Evolutionary conservation across 2,329 filamentous ascomycete species (phyloP).

Genomic region (Xylaria arbuscula): DNA sequence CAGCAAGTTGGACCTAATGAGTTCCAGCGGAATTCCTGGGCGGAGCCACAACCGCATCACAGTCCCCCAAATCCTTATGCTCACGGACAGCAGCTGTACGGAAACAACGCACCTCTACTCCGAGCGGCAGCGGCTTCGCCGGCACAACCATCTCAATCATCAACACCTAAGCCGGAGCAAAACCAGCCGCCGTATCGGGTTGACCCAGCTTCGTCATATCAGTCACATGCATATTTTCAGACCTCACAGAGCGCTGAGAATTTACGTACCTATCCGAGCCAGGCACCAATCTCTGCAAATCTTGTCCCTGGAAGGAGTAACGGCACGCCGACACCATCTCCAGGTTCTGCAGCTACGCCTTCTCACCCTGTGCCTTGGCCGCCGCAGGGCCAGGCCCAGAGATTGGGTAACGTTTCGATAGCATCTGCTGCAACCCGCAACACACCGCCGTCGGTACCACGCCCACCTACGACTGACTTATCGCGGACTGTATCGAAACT

Average conservation of each 20-base stretch:
- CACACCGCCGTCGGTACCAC: conserved; percentile 25
- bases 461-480: conserved; percentile 13
- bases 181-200: conserved; percentile 29
- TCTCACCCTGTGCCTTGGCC: conserved; percentile 22
- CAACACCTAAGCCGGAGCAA: conserved; percentile 28
- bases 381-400: conserved; percentile 29
- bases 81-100: conserved; percentile 30
- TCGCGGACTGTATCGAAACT: conserved; percentile 3
- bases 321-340: conserved; percentile 6
- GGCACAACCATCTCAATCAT: conserved; percentile 17
- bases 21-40: conserved; percentile 30
- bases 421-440: conserved; percentile 8
- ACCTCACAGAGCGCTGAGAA: conserved; percentile 17
- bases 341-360: background rate
- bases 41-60: conserved; percentile 23
- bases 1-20: conserved; percentile 31
- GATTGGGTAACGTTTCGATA: conserved; percentile 19
- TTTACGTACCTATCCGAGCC: conserved; percentile 24
- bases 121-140: conserved; percentile 22
- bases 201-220: conserved; percentile 23
- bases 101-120: conserved; percentile 16
- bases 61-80: conserved; percentile 15
- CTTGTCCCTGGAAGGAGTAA: conserved; percentile 17
- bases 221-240: conserved; percentile 27
- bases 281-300: conserved; percentile 7